Percentiles rank a stretch among this genome's conserved stretches.
Conservation (phyloP, 805 yeast species). For the Schwanniomyces vanrijiae region DNA sequence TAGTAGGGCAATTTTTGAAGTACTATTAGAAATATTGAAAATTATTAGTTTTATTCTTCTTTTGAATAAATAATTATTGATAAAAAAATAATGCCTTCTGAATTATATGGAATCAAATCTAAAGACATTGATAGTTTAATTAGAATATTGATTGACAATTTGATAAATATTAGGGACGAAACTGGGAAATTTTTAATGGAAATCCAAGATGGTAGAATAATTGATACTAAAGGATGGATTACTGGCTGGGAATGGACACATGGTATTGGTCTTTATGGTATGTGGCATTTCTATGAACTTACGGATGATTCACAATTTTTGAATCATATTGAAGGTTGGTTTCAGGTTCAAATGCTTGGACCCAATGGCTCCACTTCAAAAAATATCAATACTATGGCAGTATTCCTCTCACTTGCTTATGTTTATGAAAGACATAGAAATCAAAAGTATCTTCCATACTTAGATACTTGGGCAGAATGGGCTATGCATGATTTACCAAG, state of each 20-base stretch:
- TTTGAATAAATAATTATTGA: background rate
- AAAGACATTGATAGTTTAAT: slow-evolving; percentile 13
- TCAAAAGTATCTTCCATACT: slow-evolving; percentile 21
- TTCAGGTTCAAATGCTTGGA: slow-evolving; percentile 22
- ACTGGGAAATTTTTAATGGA: slow-evolving; percentile 28
- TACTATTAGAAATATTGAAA: no score
- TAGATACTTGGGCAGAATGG: slow-evolving; percentile 37
- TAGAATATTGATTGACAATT: slow-evolving; percentile 18
- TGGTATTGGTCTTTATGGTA: slow-evolving; percentile 36
- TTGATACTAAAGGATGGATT: slow-evolving; percentile 38
- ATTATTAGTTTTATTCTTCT: background rate
- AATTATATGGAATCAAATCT: slow-evolving; percentile 13
- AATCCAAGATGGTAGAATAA: slow-evolving; percentile 30
- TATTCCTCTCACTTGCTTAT: slow-evolving; percentile 29
- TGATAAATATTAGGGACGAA: slow-evolving; percentile 28
- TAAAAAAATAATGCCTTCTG: slow-evolving; percentile 12
- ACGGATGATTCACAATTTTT: slow-evolving; percentile 22
- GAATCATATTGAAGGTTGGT: slow-evolving; percentile 27
- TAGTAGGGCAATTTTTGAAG: no score
- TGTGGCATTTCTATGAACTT: slow-evolving; percentile 34
- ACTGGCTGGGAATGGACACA: slow-evolving; percentile 44
- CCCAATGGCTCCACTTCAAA: slow-evolving; percentile 31
- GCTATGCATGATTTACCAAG: slow-evolving; percentile 26
- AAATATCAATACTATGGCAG: slow-evolving; percentile 36
- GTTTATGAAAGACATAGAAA: slow-evolving; percentile 22